Percentiles rank a stretch among this genome's conserved stretches.
Evolutionary conservation across 1,139 yeast genomes (phyloP).

Genomic region (Pneumocystis oryctolagi): DNA sequence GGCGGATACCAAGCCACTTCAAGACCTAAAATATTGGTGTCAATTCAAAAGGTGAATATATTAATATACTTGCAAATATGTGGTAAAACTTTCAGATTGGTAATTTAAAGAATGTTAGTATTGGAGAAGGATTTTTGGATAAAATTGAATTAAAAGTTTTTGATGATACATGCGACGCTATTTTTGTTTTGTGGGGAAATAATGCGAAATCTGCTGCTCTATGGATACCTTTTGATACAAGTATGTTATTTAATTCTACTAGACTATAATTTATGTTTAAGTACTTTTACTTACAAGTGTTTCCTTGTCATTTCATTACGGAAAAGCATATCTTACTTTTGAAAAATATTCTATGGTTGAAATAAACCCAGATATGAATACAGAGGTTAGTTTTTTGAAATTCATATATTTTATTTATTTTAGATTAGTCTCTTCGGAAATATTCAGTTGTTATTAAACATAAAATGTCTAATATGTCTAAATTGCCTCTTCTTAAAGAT

Average conservation of each 20-base stretch:
- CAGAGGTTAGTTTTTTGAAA: neutral
- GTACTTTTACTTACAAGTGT: neutral
- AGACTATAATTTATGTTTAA: neutral
- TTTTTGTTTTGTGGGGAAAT: neutral
- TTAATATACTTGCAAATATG: neutral
- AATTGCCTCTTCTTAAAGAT: neutral
- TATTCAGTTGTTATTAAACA: neutral
- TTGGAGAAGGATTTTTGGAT: neutral
- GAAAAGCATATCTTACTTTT: neutral
- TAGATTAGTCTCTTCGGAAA: neutral
- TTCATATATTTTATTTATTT: neutral
- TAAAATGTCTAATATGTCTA: neutral
- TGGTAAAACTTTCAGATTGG: neutral
- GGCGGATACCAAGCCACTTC: neutral
- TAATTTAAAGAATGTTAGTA: neutral
- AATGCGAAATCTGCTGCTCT: neutral
- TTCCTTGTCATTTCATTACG: neutral
- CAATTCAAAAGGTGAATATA: neutral
- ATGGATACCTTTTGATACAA: neutral
- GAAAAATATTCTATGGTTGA: neutral
- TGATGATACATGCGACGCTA: neutral
- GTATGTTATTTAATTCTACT: neutral
- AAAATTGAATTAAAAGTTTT: neutral
- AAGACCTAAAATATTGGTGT: neutral
- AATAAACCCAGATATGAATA: neutral